These are phyloP conservation scores for Prunus mume DNA, from an alignment of 306 rosid species.

Conservation along the genomic window DNA sequence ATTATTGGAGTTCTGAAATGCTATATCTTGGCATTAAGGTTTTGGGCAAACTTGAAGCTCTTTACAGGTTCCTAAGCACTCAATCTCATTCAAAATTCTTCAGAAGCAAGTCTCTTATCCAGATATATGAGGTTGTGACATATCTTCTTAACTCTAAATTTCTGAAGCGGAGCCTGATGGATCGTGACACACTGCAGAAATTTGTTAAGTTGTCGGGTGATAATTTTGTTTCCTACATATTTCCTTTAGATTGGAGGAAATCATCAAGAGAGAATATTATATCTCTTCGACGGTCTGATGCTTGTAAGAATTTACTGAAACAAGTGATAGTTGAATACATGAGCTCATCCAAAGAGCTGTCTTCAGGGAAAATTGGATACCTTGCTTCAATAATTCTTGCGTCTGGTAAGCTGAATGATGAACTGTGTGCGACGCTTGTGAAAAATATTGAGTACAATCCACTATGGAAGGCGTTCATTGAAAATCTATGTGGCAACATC, in stretches of 20 bases:
- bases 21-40: slow-evolving; percentile 47
- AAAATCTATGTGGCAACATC: background rate
- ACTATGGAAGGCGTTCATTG: slow-evolving; percentile 51
- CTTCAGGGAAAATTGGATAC: slow-evolving; percentile 51
- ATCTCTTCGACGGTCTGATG: slow-evolving; percentile 36
- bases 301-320: slow-evolving; percentile 28
- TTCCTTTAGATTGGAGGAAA: slow-evolving; percentile 45
- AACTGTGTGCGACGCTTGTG: slow-evolving; percentile 18
- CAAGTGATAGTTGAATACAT: slow-evolving; percentile 28
- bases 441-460: slow-evolving; percentile 10
- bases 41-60: slow-evolving; percentile 39
- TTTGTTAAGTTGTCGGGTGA: slow-evolving; percentile 24
- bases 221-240: slow-evolving; percentile 14
- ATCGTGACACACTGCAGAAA: slow-evolving; percentile 13
- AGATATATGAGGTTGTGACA: slow-evolving; percentile 42
- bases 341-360: slow-evolving; percentile 12
- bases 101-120: slow-evolving; percentile 33
- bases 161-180: slow-evolving; percentile 8
- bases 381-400: slow-evolving; percentile 49
- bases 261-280: slow-evolving; percentile 32
- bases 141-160: slow-evolving; percentile 37
- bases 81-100: slow-evolving; percentile 15
- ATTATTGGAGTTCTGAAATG: slow-evolving; percentile 57
- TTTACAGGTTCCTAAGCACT: slow-evolving; percentile 24
- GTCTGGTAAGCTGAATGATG: slow-evolving; percentile 20